phyloP scores from a whole-genome alignment of 2,329 filamentous ascomycete species.

The Aspergillus brasiliensis region DNA sequence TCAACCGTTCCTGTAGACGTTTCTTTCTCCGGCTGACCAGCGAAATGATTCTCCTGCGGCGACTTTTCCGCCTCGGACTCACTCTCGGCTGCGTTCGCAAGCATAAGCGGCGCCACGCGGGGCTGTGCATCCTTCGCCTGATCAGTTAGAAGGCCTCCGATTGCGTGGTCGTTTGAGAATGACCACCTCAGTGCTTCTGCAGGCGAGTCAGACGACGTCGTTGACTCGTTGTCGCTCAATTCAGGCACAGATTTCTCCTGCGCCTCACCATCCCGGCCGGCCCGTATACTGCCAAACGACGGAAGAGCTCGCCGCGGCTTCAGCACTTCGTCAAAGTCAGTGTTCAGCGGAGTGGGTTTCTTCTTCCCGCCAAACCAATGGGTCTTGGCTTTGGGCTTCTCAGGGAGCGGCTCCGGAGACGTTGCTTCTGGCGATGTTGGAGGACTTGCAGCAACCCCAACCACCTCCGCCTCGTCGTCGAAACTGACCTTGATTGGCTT shows the following conservation, averaged over 20 bases:
- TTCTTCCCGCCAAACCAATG: constrained; percentile 41
- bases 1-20: constrained; percentile 8
- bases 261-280: constrained; percentile 39
- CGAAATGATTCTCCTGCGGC: constrained; percentile 3
- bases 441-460: constrained; percentile 48
- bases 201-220: constrained; percentile 49
- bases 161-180: constrained; percentile 55
- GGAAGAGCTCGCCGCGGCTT: constrained; percentile 62
- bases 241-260: constrained; percentile 21
- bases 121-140: constrained; percentile 19
- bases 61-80: not conserved
- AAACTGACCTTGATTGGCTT: constrained; percentile 68
- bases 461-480: constrained; percentile 57
- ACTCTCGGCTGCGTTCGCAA: constrained; percentile 1
- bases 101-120: not conserved
- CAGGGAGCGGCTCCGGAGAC: constrained; percentile 37
- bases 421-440: constrained; percentile 45
- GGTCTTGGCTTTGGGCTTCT: constrained; percentile 34
- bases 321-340: constrained; percentile 57
- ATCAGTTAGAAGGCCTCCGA: constrained; percentile 53
- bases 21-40: not conserved
- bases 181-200: constrained; percentile 33
- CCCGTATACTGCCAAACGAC: constrained; percentile 64
- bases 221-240: constrained; percentile 36
- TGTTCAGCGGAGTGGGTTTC: constrained; percentile 29